These are phyloP conservation scores for Arabis hirsuta DNA, from an alignment of 345 rosid genomes.

Conservation along the genomic window DNA sequence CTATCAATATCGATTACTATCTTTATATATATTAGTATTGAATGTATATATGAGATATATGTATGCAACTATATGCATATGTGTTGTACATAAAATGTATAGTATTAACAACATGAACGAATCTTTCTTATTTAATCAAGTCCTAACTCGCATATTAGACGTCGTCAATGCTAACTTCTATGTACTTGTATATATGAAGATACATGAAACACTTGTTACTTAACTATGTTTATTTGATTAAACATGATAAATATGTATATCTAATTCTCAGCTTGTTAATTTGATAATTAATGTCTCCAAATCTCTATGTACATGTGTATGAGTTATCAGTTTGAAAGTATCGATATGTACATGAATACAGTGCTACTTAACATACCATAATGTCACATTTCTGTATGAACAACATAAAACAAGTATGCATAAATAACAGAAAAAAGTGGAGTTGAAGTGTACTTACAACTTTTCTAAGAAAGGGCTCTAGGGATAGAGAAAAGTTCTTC, in stretches of 20 bases:
- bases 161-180: slow-evolving; percentile 24
- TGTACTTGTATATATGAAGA: neutral
- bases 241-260: slow-evolving; percentile 3
- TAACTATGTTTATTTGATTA: slow-evolving; percentile 9
- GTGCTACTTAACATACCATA: slow-evolving; percentile 14
- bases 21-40: slow-evolving; percentile 1
- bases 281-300: neutral
- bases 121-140: slow-evolving; percentile 31
- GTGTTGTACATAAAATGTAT: slow-evolving; percentile 12
- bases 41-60: neutral
- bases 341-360: slow-evolving; percentile 12
- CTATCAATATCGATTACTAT: neutral
- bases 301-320: neutral
- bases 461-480: slow-evolving; percentile 81
- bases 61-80: slow-evolving; percentile 15
- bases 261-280: neutral
- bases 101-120: slow-evolving; percentile 26
- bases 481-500: slow-evolving; percentile 51
- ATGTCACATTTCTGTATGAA: neutral
- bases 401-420: neutral
- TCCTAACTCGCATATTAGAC: slow-evolving; percentile 26
- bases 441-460: slow-evolving; percentile 58
- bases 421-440: neutral
- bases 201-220: slow-evolving; percentile 1
- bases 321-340: neutral